phyloP scores from a whole-genome alignment of 495 filamentous ascomycete genomes.

The Penicillium maclennaniae region DNA sequence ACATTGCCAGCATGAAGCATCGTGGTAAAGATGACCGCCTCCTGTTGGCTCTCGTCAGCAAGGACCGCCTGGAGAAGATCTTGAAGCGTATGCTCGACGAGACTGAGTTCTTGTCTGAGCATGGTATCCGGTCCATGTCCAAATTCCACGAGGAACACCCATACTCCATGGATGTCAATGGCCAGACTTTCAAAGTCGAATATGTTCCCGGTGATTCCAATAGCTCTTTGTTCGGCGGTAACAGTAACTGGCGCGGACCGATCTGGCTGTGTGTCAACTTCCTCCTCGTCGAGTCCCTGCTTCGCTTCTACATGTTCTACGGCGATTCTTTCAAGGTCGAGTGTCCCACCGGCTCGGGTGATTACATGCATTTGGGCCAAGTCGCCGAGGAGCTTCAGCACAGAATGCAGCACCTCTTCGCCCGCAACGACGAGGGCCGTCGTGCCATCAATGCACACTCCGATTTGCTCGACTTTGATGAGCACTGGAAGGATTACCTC shows the following conservation, averaged over 20 bases:
- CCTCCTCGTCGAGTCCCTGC: constrained; percentile 84
- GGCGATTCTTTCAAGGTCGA: constrained; percentile 83
- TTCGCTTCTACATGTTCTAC: constrained; percentile 94
- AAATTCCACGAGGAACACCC: constrained; percentile 87
- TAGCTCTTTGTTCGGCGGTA: constrained; percentile 88
- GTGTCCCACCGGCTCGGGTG: constrained; percentile 89
- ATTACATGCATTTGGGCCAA: constrained; percentile 92
- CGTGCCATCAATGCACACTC: constrained; percentile 80
- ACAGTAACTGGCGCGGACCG: constrained; percentile 94
- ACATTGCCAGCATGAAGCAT: constrained; percentile 84
- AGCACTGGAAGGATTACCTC: constrained; percentile 86
- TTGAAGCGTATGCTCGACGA: constrained; percentile 89
- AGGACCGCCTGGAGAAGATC: constrained; percentile 80
- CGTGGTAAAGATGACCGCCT: constrained; percentile 86
- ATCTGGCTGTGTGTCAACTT: constrained; percentile 98
- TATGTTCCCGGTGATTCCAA: constrained; percentile 95
- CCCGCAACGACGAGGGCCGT: constrained; percentile 74
- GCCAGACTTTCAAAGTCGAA: constrained; percentile 79
- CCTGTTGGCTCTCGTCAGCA: constrained; percentile 81
- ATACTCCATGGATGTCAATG: constrained; percentile 94
- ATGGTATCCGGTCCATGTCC: constrained; percentile 92
- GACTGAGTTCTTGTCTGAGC: constrained; percentile 83
- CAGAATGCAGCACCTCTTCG: constrained; percentile 87
- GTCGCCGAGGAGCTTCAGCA: constrained; percentile 97
- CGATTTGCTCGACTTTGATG: constrained; percentile 82